Evolutionary conservation across 805 yeast species (phyloP).

Genomic region (Maudiozyma turicensis): DNA sequence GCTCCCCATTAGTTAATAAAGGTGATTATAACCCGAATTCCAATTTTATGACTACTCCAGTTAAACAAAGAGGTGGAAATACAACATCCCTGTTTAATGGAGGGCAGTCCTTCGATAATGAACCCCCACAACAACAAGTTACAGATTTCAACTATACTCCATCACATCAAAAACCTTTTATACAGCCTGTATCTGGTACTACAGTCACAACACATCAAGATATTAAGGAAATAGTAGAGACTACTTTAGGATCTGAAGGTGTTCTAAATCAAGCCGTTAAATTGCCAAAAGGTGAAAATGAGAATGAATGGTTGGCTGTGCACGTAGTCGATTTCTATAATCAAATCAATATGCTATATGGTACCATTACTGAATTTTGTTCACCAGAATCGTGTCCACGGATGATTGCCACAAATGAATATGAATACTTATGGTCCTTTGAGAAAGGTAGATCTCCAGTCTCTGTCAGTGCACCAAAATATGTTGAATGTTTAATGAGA

Average conservation of each 20-base stretch:
- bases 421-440: slow-evolving; percentile 96
- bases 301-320: slow-evolving; percentile 92
- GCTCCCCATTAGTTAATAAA: background rate
- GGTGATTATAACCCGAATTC: background rate
- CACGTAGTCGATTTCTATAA: slow-evolving; percentile 96
- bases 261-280: slow-evolving; percentile 88
- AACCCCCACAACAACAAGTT: slow-evolving; percentile 8
- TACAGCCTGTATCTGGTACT: slow-evolving; percentile 27
- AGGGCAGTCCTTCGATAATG: background rate
- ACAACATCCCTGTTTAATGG: background rate
- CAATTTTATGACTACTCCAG: slow-evolving; percentile 6
- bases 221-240: slow-evolving; percentile 82
- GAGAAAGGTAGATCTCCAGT: slow-evolving; percentile 60
- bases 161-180: slow-evolving; percentile 28
- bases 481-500: slow-evolving; percentile 84
- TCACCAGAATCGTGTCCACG: slow-evolving; percentile 91
- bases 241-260: slow-evolving; percentile 87
- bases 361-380: slow-evolving; percentile 92
- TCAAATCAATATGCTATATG: slow-evolving; percentile 93
- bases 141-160: slow-evolving; percentile 32
- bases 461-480: slow-evolving; percentile 87
- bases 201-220: slow-evolving; percentile 53
- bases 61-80: slow-evolving; percentile 2
- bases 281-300: slow-evolving; percentile 84
- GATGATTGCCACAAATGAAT: slow-evolving; percentile 96